Percentiles rank a stretch among this genome's conserved stretches.
Evolutionary conservation across 805 yeast species (phyloP).

Genomic region (Saturnispora saitoi): DNA sequence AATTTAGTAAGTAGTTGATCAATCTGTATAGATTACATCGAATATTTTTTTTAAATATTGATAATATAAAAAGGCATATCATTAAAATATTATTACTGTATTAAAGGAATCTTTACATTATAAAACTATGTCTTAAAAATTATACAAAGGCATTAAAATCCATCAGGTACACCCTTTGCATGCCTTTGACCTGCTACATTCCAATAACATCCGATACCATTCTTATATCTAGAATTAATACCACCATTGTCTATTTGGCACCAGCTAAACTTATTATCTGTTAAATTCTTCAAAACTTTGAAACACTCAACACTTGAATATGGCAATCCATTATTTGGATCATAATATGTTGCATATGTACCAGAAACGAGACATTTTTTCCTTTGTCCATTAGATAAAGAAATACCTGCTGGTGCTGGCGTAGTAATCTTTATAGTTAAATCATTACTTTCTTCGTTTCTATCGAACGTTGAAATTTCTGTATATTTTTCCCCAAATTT

Average conservation of each 20-base stretch:
- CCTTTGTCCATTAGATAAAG: conserved; percentile 59
- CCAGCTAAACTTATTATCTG: conserved; percentile 51
- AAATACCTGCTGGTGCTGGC: conserved; percentile 67
- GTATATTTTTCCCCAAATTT: conserved; percentile 51
- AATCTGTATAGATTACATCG: background rate
- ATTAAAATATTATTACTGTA: background rate
- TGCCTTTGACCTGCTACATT: conserved; percentile 36
- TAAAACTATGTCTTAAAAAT: no score
- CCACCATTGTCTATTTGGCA: conserved; percentile 41
- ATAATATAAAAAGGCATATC: background rate
- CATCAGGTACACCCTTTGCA: conserved; percentile 85
- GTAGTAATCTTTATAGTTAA: conserved; percentile 47
- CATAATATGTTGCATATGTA: conserved; percentile 70
- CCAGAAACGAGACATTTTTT: conserved; percentile 71
- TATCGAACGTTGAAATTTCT: conserved; percentile 33
- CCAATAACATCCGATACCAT: conserved; percentile 35
- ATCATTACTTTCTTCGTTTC: conserved; percentile 35
- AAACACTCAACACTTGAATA: conserved; percentile 80
- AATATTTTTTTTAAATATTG: background rate
- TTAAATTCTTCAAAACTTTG: conserved; percentile 46
- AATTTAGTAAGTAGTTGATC: conserved; percentile 1
- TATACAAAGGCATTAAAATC: conserved; percentile 37
- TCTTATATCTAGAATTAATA: conserved; percentile 25
- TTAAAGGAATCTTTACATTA: no score
- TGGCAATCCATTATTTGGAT: conserved; percentile 82